Evolutionary conservation across 495 filamentous ascomycete species (phyloP), one percentile per base, ranked within the genome.

Genomic region (Penicillium robsamsonii): DNA sequence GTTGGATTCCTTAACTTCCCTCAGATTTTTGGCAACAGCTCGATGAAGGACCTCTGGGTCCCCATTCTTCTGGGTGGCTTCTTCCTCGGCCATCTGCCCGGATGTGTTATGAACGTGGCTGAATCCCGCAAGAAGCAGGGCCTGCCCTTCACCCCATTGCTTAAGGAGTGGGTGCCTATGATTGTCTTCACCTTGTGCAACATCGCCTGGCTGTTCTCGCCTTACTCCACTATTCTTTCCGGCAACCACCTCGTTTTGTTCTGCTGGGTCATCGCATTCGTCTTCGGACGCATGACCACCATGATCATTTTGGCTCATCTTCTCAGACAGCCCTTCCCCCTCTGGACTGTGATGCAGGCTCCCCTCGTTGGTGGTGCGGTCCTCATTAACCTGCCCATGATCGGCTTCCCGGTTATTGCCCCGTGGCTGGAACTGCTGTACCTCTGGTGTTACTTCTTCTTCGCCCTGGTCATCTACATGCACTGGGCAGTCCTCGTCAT

Each of bases 231-330:
- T 3, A 69, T 97, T 17, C 75, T 95, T 64, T 69, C 71, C 12
- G 84, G 94, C 37, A 96, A 97, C 73, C 87, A 89, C 60, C 81
- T 99, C 2, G 86, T 96, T 7, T 82, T 97, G 11, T 96, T 96
- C 71, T 97, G 94, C 77, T 77, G 94, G 45, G 92, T 89, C 49
- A 90, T 97, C 81, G 89, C 88, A 24, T 92, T 97, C 59, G 94
- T 97, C 55, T 97, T 97, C 69, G 94, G 94, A n/a, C 90, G 94
- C 54, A 96, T 99, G 92, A 97, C 95, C 2, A 99, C 94, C 48
- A 97, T 97, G 78, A 97, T 97, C 72, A 97, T 99, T 67, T 84
- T 99, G 15, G 93, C 95, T 11, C 94, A 99, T 69, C 76, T 99
- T 15, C 89, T 93, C 4, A 85, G 84, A 51, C 95, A 97, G 70